Evolutionary conservation across 2,329 filamentous ascomycete genomes (phyloP).

Genomic region (Celoporthe dispersa): DNA sequence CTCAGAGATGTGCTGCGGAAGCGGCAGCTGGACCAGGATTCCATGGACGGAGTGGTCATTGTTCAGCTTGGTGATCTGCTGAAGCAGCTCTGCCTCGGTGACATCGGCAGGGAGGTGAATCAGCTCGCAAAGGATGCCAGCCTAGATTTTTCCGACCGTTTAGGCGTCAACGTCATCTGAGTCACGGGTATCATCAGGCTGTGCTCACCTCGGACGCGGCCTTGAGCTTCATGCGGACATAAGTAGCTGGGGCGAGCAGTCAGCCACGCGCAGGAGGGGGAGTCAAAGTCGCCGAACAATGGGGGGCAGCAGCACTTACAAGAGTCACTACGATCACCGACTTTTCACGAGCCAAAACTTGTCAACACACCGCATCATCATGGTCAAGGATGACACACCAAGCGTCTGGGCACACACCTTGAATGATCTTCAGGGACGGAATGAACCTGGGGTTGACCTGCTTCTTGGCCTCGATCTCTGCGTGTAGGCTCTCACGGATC

Average conservation of each 20-base stretch:
- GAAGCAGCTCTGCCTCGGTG: slow-evolving; percentile 82
- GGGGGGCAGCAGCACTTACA: slow-evolving; percentile 58
- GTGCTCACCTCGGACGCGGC: slow-evolving; percentile 80
- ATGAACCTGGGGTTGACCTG: slow-evolving; percentile 83
- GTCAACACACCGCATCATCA: slow-evolving; percentile 21
- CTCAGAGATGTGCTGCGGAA: slow-evolving; percentile 89
- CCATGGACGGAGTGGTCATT: slow-evolving; percentile 86
- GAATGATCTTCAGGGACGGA: slow-evolving; percentile 91
- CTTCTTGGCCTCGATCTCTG: slow-evolving; percentile 82
- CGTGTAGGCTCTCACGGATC: slow-evolving; percentile 81
- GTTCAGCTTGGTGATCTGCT: slow-evolving; percentile 81
- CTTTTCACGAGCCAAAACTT: slow-evolving; percentile 48
- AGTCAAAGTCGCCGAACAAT: background rate
- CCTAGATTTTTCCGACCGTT: slow-evolving; percentile 53
- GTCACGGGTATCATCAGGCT: slow-evolving; percentile 5
- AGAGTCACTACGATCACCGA: slow-evolving; percentile 91
- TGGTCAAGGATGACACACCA: too few relatives aligned
- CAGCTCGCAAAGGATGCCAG: slow-evolving; percentile 86
- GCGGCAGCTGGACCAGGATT: slow-evolving; percentile 89
- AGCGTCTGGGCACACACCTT: slow-evolving; percentile 62
- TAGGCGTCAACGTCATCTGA: slow-evolving; percentile 25
- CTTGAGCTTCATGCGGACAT: slow-evolving; percentile 99
- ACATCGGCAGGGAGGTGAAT: slow-evolving; percentile 82
- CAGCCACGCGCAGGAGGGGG: slow-evolving; percentile 27
- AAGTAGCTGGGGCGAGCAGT: slow-evolving; percentile 69